Conservation (phyloP, 371 early-diverging fungal species). For the Mucor piriformis region DNA sequence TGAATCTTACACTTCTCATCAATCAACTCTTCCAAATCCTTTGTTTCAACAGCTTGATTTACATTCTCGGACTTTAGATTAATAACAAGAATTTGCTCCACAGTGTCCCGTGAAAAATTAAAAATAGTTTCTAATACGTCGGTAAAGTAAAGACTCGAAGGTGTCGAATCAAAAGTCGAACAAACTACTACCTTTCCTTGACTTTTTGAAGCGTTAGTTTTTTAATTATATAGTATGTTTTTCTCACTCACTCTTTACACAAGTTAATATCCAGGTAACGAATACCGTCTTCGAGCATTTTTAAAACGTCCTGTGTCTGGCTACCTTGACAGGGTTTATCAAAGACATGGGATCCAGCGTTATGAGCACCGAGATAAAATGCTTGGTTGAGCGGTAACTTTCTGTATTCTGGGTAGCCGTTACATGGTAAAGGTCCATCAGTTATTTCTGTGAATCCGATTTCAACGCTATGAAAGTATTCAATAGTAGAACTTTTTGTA, state of each 20-base stretch:
- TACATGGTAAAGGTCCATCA: slow-evolving; percentile 35
- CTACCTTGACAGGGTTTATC: not conserved
- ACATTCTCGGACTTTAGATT: slow-evolving; percentile 20
- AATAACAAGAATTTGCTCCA: slow-evolving; percentile 37
- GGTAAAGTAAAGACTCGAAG: slow-evolving; percentile 11
- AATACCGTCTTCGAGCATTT: slow-evolving; percentile 33
- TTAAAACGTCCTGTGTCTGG: slow-evolving; percentile 22
- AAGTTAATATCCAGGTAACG: slow-evolving; percentile 25
- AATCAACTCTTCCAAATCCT: slow-evolving; percentile 29
- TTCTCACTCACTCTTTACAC: slow-evolving; percentile 25
- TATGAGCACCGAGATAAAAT: slow-evolving; percentile 39
- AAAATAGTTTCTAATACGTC: slow-evolving; percentile 30
- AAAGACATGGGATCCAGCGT: slow-evolving; percentile 16
- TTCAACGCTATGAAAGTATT: not conserved
- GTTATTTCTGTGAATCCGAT: slow-evolving; percentile 1
- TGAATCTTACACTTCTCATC: slow-evolving; percentile 41
- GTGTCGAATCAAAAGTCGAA: slow-evolving; percentile 11
- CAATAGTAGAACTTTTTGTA: too few relatives aligned
- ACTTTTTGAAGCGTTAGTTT: not conserved
- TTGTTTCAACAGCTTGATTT: slow-evolving; percentile 7
- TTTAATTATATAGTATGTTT: not conserved
- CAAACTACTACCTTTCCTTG: slow-evolving; percentile 7
- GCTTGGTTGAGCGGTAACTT: slow-evolving; percentile 38
- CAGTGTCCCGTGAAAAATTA: slow-evolving; percentile 22
- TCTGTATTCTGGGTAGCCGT: slow-evolving; percentile 37